Evolutionary conservation across 164 flowering plant genomes (phyloP), one percentile per base, ranked within the genome.

Genomic region (Magnolia officinalis): DNA sequence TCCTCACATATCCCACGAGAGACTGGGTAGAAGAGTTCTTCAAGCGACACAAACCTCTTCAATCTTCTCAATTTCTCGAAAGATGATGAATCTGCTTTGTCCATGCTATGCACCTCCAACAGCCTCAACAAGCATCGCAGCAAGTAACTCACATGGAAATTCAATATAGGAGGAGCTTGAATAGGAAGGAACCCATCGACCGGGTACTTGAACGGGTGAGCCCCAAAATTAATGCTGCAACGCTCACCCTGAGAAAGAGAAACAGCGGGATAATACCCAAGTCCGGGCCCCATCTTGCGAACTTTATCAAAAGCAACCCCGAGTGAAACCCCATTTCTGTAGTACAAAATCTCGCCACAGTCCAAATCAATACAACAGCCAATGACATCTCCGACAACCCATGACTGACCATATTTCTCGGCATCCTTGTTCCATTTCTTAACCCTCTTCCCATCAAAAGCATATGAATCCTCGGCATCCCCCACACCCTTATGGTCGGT

Each of bases 291-390:
- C 92, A 91, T 88, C 82, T 93, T 90, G 1, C 91, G 86, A 72
- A 95, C 79, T 63, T 90, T 86, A 68, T 74, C 78, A 78, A 92
- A 95, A 61, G 98, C 98, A 59, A 91, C 87, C 19, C 98, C 98
- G 75, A 93, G 97, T 10, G 92, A 85, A 63, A 88, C 77, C 67
- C 98, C 98, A 88, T 95, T 95, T 77, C 98, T 83, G 73, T 85
- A 91, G 83, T 91, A 95, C n/a, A 84, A 83, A 18, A 95, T 93
- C 82, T 89, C 88, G 77, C 88, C 89, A 21, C 45, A n/a, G 72
- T 92, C 93, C 84, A 95, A 87, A 82, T 95, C 93, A 76, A 95
- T 92, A 81, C 98, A 95, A 67, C 98, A 95, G 24, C 98, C 98
- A 86, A 95, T 93, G 18, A 93, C 86, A 81, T 95, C 98, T 73